A percentile compares a stretch with the other conserved stretches of the same genome.
These are phyloP conservation scores for Wilcoxina mikolae DNA, from an alignment of 495 filamentous ascomycete species.

Conservation along the genomic window DNA sequence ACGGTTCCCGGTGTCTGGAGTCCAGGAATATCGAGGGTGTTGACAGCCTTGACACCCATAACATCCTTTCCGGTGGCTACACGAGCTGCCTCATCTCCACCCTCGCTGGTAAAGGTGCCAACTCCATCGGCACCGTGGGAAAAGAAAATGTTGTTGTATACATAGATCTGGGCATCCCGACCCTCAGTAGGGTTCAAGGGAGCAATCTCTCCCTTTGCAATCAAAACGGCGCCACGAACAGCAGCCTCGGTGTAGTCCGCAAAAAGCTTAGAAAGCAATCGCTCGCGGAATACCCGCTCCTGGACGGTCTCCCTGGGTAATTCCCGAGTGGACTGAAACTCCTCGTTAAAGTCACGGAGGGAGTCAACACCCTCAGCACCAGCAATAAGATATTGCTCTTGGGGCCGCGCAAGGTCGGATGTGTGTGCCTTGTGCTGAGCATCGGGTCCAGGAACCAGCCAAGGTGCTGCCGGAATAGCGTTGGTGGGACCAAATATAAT, in stretches of 20 bases:
- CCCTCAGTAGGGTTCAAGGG: slow-evolving; percentile 94
- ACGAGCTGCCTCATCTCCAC: slow-evolving; percentile 90
- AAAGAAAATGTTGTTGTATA: slow-evolving; percentile 99
- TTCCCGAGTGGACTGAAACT: slow-evolving; percentile 93
- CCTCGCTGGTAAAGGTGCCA: slow-evolving; percentile 89
- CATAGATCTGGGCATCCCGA: slow-evolving; percentile 90
- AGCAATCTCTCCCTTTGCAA: slow-evolving; percentile 83
- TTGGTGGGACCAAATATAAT: slow-evolving; percentile 91
- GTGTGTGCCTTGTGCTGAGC: slow-evolving; percentile 54
- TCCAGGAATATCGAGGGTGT: slow-evolving; percentile 88
- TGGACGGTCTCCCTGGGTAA: slow-evolving; percentile 84
- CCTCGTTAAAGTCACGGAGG: slow-evolving; percentile 95
- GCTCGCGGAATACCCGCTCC: slow-evolving; percentile 89
- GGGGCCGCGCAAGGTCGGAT: slow-evolving; percentile 70
- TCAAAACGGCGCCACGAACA: slow-evolving; percentile 78
- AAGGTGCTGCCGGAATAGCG: slow-evolving; percentile 78
- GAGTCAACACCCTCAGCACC: slow-evolving; percentile 89
- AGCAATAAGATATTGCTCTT: slow-evolving; percentile 79
- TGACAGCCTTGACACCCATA: slow-evolving; percentile 78
- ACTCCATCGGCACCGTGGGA: slow-evolving; percentile 97
- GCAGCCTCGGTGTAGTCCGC: slow-evolving; percentile 96
- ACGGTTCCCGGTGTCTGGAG: slow-evolving; percentile 92
- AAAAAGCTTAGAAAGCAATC: slow-evolving; percentile 85
- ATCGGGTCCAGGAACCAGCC: slow-evolving; percentile 60
- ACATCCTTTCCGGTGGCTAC: slow-evolving; percentile 97